Evolutionary conservation across 1,284 basidiomycete species (phyloP).

Genomic region (Tilletiaria anomala): DNA sequence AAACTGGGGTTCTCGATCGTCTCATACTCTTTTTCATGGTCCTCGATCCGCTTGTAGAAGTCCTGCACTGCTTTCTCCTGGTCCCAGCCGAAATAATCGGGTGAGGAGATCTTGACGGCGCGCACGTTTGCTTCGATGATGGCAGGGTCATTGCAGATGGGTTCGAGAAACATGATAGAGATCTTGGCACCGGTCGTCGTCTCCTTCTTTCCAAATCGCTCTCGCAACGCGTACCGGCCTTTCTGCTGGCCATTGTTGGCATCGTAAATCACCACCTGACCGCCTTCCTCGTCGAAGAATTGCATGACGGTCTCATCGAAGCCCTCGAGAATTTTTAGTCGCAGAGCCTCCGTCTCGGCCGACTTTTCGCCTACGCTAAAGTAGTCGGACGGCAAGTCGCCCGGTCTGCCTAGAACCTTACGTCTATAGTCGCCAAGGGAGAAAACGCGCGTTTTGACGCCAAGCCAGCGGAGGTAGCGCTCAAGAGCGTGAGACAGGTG

Average conservation of each 20-base stretch:
- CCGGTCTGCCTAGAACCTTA: slow-evolving; percentile 71
- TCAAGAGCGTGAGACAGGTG: slow-evolving; percentile 90
- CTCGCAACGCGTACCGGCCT: slow-evolving; percentile 56
- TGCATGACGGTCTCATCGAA: slow-evolving; percentile 79
- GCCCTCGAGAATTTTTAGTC: slow-evolving; percentile 58
- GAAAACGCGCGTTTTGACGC: slow-evolving; percentile 85
- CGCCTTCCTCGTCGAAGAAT: slow-evolving; percentile 60
- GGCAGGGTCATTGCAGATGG: slow-evolving; percentile 51
- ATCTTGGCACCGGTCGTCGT: slow-evolving; percentile 75
- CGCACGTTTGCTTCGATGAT: slow-evolving; percentile 89
- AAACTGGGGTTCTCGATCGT: slow-evolving; percentile 56
- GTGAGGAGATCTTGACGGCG: slow-evolving; percentile 92
- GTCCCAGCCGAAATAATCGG: slow-evolving; percentile 86
- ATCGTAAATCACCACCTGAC: slow-evolving; percentile 96
- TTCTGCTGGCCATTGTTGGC: slow-evolving; percentile 81
- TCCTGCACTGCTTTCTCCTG: slow-evolving; percentile 78
- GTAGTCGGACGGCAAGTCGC: slow-evolving; percentile 78
- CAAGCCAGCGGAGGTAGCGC: slow-evolving; percentile 92
- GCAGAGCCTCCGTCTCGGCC: slow-evolving; percentile 59
- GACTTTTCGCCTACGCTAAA: slow-evolving; percentile 56
- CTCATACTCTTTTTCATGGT: slow-evolving; percentile 77
- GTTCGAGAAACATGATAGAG: slow-evolving; percentile 17
- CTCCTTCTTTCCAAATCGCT: slow-evolving; percentile 57
- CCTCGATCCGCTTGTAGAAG: slow-evolving; percentile 74
- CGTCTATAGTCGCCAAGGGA: slow-evolving; percentile 88